Conservation (phyloP, 768 basidiomycete species). For the Boletus speciosus region DNA sequence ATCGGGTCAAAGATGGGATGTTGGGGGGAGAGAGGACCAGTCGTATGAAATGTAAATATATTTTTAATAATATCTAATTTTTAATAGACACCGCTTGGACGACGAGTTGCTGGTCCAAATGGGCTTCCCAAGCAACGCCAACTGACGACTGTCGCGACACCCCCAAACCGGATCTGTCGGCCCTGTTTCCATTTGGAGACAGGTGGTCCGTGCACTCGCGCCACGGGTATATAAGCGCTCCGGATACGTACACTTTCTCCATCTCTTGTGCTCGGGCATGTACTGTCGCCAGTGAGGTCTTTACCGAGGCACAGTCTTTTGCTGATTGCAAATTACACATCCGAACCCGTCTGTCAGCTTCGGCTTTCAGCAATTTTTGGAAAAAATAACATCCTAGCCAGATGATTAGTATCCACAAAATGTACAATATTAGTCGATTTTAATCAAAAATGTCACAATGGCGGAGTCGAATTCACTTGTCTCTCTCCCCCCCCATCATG, state of each 20-base stretch:
- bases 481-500: constrained; percentile 40
- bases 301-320: constrained; percentile 94
- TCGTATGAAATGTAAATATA: not conserved
- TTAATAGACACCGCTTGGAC: no score
- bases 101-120: no score
- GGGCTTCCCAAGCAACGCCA: no score
- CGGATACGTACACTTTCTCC: constrained; percentile 22
- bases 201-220: not conserved
- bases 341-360: constrained; percentile 91
- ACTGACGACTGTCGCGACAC: not conserved
- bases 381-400: constrained; percentile 27
- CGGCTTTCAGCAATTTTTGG: constrained; percentile 92
- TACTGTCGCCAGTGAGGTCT: constrained; percentile 95
- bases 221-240: not conserved
- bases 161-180: not conserved
- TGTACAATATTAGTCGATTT: no score
- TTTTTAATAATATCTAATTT: not conserved
- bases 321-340: constrained; percentile 98
- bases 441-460: no score
- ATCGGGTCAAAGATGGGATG: not conserved
- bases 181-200: not conserved
- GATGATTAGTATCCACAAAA: no score
- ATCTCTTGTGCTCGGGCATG: constrained; percentile 96
- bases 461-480: no score
- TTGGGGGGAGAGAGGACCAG: not conserved